phyloP scores from a whole-genome alignment of 345 rosid genomes.

The Melastoma malabathricum region DNA sequence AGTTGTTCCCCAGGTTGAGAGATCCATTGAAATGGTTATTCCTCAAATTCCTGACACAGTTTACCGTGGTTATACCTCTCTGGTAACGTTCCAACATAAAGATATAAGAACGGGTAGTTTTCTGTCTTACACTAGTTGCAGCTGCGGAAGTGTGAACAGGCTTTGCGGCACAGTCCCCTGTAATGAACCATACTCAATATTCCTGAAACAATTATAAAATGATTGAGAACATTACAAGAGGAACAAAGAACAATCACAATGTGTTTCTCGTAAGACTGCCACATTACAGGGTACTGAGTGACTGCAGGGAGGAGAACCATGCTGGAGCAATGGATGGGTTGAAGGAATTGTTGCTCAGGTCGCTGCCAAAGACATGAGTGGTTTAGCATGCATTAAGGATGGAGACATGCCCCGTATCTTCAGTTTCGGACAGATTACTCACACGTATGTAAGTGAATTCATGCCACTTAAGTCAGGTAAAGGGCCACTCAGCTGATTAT shows the following conservation, averaged over 20 bases:
- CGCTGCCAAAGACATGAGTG: slow-evolving; percentile 33
- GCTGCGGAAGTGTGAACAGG: slow-evolving; percentile 52
- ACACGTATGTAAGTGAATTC: slow-evolving; percentile 67
- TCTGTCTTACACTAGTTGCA: slow-evolving; percentile 79
- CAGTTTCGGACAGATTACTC: slow-evolving; percentile 11
- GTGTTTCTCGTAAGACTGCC: not conserved
- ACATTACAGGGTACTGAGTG: slow-evolving; percentile 75
- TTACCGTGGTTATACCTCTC: too few species aligned
- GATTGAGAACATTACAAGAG: not conserved
- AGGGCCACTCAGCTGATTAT: slow-evolving; percentile 62
- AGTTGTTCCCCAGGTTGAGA: slow-evolving; percentile 33
- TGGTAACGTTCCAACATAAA: not conserved
- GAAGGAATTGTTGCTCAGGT: slow-evolving; percentile 82
- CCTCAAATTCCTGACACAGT: slow-evolving; percentile 42
- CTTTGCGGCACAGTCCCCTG: slow-evolving; percentile 47
- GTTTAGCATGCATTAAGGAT: not conserved
- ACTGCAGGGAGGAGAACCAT: slow-evolving; percentile 81
- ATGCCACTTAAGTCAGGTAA: slow-evolving; percentile 62
- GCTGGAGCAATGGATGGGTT: slow-evolving; percentile 53
- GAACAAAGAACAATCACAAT: not conserved
- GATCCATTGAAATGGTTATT: slow-evolving; percentile 65
- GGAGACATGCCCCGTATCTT: too few species aligned
- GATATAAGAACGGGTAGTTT: not conserved
- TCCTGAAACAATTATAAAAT: slow-evolving; percentile 21
- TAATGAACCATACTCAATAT: slow-evolving; percentile 58